These are phyloP conservation scores for Apiospora aurea DNA, from an alignment of 2,329 filamentous ascomycete genomes.

Conservation along the genomic window DNA sequence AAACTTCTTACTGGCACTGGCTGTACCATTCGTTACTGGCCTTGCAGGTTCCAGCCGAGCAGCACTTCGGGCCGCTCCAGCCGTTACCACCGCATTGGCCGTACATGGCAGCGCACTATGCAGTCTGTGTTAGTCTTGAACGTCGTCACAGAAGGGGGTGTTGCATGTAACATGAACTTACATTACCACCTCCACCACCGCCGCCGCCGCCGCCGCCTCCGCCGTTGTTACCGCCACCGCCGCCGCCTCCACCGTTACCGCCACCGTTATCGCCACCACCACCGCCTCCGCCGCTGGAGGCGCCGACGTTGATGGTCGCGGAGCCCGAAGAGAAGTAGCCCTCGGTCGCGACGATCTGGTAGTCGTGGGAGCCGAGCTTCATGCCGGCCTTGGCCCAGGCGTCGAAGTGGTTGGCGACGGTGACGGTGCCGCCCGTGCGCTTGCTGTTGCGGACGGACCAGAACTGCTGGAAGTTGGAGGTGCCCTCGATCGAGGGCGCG, in stretches of 20 bases:
- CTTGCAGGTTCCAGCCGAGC: constrained; percentile 23
- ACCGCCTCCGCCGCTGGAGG: neutral
- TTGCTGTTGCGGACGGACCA: constrained; percentile 56
- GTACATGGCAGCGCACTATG: constrained; percentile 13
- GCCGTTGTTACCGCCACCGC: constrained; percentile 2
- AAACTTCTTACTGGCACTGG: constrained; percentile 2
- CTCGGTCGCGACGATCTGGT: constrained; percentile 42
- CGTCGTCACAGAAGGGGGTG: neutral
- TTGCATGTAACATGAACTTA: neutral
- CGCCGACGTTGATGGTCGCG: constrained; percentile 38
- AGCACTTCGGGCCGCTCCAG: constrained; percentile 20
- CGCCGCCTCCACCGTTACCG: too few species aligned
- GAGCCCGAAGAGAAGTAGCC: constrained; percentile 53
- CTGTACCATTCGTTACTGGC: constrained; percentile 24
- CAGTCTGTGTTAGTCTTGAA: neutral
- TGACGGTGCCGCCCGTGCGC: constrained; percentile 41
- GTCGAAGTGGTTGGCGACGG: constrained; percentile 39
- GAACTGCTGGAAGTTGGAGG: constrained; percentile 56
- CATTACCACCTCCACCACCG: neutral
- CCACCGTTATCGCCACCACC: neutral
- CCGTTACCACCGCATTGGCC: constrained; percentile 23
- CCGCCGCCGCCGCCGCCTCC: neutral
- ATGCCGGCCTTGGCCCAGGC: constrained; percentile 38
- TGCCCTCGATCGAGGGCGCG: constrained; percentile 53
- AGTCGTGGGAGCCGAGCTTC: constrained; percentile 39